These are phyloP conservation scores for Mycena indigotica DNA, from an alignment of 768 basidiomycete species.

Conservation along the genomic window DNA sequence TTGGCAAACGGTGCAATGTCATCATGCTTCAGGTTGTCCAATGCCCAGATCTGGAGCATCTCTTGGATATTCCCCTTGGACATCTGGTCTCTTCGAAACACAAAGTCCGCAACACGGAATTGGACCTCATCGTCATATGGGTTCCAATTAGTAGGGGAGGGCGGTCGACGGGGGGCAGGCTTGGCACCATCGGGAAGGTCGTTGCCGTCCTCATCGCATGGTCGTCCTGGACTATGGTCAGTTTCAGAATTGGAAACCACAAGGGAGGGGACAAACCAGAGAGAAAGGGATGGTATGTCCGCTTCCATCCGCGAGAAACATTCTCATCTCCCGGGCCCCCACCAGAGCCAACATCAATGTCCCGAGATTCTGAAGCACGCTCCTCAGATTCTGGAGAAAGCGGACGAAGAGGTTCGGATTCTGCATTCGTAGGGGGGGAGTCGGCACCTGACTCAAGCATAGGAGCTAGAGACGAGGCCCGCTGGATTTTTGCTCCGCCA, in stretches of 20 bases:
- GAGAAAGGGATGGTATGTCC: background rate
- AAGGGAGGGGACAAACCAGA: background rate
- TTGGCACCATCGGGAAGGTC: background rate
- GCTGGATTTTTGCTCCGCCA: background rate
- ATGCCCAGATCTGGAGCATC: constrained; percentile 29
- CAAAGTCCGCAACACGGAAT: constrained; percentile 20
- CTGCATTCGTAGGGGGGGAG: background rate
- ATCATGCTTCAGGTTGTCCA: constrained; percentile 12
- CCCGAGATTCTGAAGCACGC: background rate
- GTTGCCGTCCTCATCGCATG: background rate
- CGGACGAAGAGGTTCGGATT: background rate
- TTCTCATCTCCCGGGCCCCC: too few species aligned
- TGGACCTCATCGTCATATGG: constrained; percentile 7
- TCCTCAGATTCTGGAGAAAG: background rate
- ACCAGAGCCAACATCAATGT: too few species aligned
- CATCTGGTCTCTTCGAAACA: constrained; percentile 24
- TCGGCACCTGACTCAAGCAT: background rate
- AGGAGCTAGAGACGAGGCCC: background rate
- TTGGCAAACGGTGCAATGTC: constrained; percentile 24
- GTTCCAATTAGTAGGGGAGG: background rate
- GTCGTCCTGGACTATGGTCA: background rate
- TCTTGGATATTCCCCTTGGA: constrained; percentile 26
- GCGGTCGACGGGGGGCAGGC: background rate
- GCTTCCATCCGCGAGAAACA: background rate
- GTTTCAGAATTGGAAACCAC: background rate